Base-by-base conservation (phyloP, 176 grass and related monocot genomes). In the Puya raimondii region DNA sequence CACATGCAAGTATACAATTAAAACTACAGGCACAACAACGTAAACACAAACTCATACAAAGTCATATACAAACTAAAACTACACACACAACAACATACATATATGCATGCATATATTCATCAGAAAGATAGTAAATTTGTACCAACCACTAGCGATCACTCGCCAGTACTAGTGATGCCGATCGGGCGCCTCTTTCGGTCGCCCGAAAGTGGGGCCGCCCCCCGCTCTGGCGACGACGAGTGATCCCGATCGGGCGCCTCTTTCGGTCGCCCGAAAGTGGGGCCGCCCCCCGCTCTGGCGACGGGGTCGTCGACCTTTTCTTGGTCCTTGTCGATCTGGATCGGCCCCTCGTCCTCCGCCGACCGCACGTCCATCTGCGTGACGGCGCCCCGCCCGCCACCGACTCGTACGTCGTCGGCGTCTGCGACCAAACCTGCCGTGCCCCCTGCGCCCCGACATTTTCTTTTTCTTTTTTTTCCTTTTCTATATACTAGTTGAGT, bases 321-420 rank as follows among this genome's bases (percentile, higher is more conserved):
- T 78, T 84, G 83, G 71, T 73, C 66, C 74, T 88, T 89, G 22
- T 84, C 77, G 50, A 88, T 80, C 89, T 88, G 76, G 33, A 92
- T 80, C 70, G 64, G 56, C 66, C 89, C 85, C 63, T 88, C 73
- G 73, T 93, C 74, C 74, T 89, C 78, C 59, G 72, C 65, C 20
- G 78, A 84, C 48, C 83, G 71, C 47, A 80, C 68, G 59, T 85
- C 86, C 49, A 65, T 71, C 64, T 75, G 74, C 17, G 78, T 86
- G n/a, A 64, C 63, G 71, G 86, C 78, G 73, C 71, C 33, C 78
- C 90, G 64, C 77, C 67, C 59, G 67, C 74, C 51, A 89, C 90
- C 29, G 86, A 93, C 78, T 79, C 80, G 74, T 88, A 88, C 67
- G 83, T 83, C 68, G 83, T 89, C 83, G 74, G 67, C 68, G 83